These are phyloP conservation scores for Flaveria sonorensis DNA, from an alignment of 129 eudicot genomes.

Conservation along the genomic window DNA sequence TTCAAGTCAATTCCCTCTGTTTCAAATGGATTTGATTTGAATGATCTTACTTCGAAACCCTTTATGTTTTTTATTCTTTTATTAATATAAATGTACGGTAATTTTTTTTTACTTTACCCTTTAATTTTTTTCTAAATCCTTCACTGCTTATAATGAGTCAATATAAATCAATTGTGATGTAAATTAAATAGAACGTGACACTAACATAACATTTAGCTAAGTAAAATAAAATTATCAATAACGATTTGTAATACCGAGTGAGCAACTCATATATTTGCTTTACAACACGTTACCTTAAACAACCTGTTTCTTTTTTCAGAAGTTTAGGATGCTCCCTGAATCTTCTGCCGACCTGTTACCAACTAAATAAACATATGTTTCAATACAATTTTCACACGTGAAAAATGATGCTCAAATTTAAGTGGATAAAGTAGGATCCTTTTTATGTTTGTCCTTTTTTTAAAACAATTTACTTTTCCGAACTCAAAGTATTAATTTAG, in stretches of 20 bases:
- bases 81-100: no score
- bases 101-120: no score
- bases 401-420: constrained; percentile 4
- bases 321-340: constrained; percentile 13
- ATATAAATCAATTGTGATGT: no score
- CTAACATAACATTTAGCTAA: no score
- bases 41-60: no score
- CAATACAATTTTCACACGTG: constrained; percentile 31
- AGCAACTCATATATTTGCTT: not conserved
- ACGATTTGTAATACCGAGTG: not conserved
- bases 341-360: constrained; percentile 28
- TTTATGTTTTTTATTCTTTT: no score
- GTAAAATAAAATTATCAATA: no score
- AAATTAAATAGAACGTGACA: no score
- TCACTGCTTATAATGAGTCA: no score
- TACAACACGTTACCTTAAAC: not conserved
- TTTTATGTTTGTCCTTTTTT: not conserved
- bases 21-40: no score
- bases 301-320: not conserved
- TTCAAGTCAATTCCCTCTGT: no score
- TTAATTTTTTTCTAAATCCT: no score
- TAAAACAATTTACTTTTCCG: not conserved
- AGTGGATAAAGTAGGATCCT: not conserved
- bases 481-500: not conserved
- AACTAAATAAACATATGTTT: not conserved